Percentiles rank a stretch among this genome's conserved stretches.
Conservation (phyloP, 768 basidiomycete species). For the Amanita polypyramis region DNA sequence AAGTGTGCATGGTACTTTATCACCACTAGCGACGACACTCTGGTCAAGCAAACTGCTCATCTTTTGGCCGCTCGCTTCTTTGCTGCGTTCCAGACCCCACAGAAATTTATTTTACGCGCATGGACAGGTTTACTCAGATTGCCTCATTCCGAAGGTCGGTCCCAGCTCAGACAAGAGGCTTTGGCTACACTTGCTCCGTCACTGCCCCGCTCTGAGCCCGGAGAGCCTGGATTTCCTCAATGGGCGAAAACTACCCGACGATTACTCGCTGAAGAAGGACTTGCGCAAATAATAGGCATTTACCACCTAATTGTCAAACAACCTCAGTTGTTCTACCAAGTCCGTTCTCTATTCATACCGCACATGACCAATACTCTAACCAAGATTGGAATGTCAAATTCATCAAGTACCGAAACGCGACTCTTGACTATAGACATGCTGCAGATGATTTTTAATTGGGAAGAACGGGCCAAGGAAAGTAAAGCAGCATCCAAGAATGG, state of each 20-base stretch:
- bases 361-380: constrained; percentile 86
- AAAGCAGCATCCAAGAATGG: constrained; percentile 14
- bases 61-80: constrained; percentile 89
- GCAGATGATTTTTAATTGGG: constrained; percentile 92
- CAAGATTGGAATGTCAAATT: constrained; percentile 74
- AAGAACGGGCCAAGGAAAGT: constrained; percentile 47
- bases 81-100: constrained; percentile 76
- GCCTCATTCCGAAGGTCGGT: constrained; percentile 61
- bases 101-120: constrained; percentile 83
- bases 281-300: constrained; percentile 61
- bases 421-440: constrained; percentile 81
- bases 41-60: constrained; percentile 89
- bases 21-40: constrained; percentile 64
- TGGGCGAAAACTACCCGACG: constrained; percentile 87
- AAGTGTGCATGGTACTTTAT: constrained; percentile 89
- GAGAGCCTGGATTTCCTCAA: constrained; percentile 49
- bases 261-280: constrained; percentile 82
- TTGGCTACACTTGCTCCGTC: constrained; percentile 79
- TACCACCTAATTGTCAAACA: constrained; percentile 93
- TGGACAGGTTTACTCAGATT: constrained; percentile 86
- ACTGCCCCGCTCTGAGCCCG: constrained; percentile 51
- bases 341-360: constrained; percentile 85
- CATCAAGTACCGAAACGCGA: constrained; percentile 71
- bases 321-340: constrained; percentile 83
- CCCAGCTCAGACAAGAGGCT: constrained; percentile 71